These are phyloP conservation scores for maize (Zea mays) DNA, from an alignment of 176 grass and related monocot species.

Conservation along the genomic window Zm-B73-REFERENCE-NAM-5.0 NC_050098.1:19979501-19980000, in stretches of 20 bases:
- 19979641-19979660: neutral
- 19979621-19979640: neutral
- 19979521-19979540: neutral
- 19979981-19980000: too few relatives aligned
- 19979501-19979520: slow-evolving; percentile 3
- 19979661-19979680: slow-evolving; percentile 1
- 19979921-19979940: too few relatives aligned
- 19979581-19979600: neutral
- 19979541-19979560: slow-evolving; percentile 13
- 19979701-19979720: neutral
- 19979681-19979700: neutral
- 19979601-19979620: neutral
- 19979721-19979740: neutral
- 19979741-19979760: neutral
- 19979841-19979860: too few relatives aligned
- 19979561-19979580: slow-evolving; percentile 20
- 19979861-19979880: too few relatives aligned
- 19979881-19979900: too few relatives aligned
- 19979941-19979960: too few relatives aligned
- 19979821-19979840: too few relatives aligned
- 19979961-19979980: too few relatives aligned
- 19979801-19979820: too few relatives aligned
- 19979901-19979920: too few relatives aligned
- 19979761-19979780: neutral
- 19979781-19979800: too few relatives aligned